Evolutionary conservation across 345 rosid species (phyloP).

Genomic region (Boechera retrofracta): DNA sequence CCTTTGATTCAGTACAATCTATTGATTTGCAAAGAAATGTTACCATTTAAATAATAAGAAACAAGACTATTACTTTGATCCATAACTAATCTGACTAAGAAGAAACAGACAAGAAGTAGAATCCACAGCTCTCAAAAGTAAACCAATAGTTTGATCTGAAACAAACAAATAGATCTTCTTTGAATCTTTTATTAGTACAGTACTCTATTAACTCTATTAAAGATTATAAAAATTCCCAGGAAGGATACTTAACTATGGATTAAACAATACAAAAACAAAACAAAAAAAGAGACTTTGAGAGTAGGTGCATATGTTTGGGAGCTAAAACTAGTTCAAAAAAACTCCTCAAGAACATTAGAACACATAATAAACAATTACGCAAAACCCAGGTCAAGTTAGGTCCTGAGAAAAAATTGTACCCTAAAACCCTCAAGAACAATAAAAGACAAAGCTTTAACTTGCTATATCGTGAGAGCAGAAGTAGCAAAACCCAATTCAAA

Average conservation of each 20-base stretch:
- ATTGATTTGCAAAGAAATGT: neutral
- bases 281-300: slow-evolving; percentile 20
- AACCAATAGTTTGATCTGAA: slow-evolving; percentile 23
- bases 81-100: slow-evolving; percentile 18
- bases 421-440: slow-evolving; percentile 22
- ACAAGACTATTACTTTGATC: neutral
- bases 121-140: slow-evolving; percentile 38
- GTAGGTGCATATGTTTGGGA: slow-evolving; percentile 20
- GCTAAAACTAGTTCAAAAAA: neutral
- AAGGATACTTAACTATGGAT: neutral
- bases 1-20: neutral
- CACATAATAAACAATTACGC: neutral
- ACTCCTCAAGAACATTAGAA: neutral
- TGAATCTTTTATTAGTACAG: slow-evolving; percentile 47
- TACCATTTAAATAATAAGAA: slow-evolving; percentile 1
- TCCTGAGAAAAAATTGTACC: neutral
- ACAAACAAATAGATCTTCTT: slow-evolving; percentile 43
- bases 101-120: slow-evolving; percentile 35
- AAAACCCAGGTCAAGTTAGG: neutral
- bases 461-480: slow-evolving; percentile 2
- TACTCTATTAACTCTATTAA: slow-evolving; percentile 6
- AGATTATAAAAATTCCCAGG: slow-evolving; percentile 14
- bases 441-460: neutral
- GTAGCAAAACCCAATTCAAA: slow-evolving; percentile 23
- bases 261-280: neutral